A percentile compares a stretch with the other conserved stretches of the same genome.
phyloP scores from a whole-genome alignment of 257 asterid genomes.

The Scutellaria galericulata region DNA sequence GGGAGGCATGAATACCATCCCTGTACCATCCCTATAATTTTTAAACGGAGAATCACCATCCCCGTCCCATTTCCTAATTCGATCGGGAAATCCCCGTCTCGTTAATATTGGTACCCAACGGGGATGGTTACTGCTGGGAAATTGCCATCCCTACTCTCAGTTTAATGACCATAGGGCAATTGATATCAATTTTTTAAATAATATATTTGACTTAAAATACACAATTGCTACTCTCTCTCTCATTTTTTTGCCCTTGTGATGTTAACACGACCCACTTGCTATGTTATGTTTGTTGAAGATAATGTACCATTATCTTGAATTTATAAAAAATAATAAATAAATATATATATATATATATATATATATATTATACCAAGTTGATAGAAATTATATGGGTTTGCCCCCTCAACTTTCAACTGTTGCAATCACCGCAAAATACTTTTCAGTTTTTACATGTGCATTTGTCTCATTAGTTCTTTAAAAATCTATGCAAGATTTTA shows the following conservation, averaged over 20 bases:
- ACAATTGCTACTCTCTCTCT: conserved; percentile 22
- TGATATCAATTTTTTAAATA: conserved; percentile 17
- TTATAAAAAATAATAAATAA: not conserved
- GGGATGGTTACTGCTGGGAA: no score
- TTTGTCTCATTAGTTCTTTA: not conserved
- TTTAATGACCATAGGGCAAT: conserved; percentile 33
- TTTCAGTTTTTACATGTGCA: not conserved
- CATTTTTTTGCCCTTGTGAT: not conserved
- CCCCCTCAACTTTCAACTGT: not conserved
- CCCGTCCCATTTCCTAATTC: no score
- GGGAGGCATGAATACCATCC: no score
- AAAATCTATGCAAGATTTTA: not conserved
- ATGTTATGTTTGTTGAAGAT: conserved; percentile 28
- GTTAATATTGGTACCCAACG: no score
- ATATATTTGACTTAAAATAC: conserved; percentile 26
- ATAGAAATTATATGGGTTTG: not conserved
- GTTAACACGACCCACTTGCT: conserved; percentile 37
- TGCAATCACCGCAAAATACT: not conserved
- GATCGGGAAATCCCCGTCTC: no score
- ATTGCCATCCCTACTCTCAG: no score
- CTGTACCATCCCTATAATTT: no score
- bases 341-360: not conserved
- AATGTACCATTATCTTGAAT: conserved; percentile 24
- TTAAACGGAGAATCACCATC: no score
- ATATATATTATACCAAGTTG: conserved; percentile 7